Evolutionary conservation across 805 yeast genomes (phyloP), one percentile per base, ranked within the genome.

Genomic region (Saccharomycopsis fibuligera): DNA sequence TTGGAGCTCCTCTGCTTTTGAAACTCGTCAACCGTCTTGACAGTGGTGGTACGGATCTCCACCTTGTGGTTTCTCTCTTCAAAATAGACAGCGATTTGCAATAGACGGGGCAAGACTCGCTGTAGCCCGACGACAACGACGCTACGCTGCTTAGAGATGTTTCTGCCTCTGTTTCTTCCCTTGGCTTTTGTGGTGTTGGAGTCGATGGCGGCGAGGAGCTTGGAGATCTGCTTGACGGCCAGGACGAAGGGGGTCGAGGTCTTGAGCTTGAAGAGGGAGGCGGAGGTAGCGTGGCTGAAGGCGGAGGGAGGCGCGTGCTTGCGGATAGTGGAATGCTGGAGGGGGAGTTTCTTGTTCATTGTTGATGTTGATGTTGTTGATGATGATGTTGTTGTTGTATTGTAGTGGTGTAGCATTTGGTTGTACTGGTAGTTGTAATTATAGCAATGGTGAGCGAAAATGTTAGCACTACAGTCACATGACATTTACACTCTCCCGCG

Each of bases 41-140:
- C 72, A 4, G 83, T 78, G 22, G 75, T 80, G 0, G 96, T 88
- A 25, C 64, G 61, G 1, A 85, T 58, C 10, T 83, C 87, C 6
- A 86, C 77, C 50, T 60, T 68, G 58, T 74, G 68, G 6, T 74
- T 71, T 36, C 71, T 66, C 30, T 75, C 73, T 56, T 76, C 75
- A 59, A 81, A 83, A 57, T 79, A 74, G 24, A 78, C 61, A 0
- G 78, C 95, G 1, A 89, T 54, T 12, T 80, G 68, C n/a, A 84
- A 52, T 0, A 82, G 78, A 57, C 76, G 82, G 43, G 74, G 79
- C 8, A 84, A 77, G 8, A 90, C 75, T 48, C 70, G 73, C 1
- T 96, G 96, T 83, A 86, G 80, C 0, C 95, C 96, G 47, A 76
- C 64, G 2, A 89, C 73, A 0, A 73, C 68, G 5, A 87, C 70